phyloP scores from a whole-genome alignment of 495 filamentous ascomycete genomes.

The Aspergillus bridgeri region DNA sequence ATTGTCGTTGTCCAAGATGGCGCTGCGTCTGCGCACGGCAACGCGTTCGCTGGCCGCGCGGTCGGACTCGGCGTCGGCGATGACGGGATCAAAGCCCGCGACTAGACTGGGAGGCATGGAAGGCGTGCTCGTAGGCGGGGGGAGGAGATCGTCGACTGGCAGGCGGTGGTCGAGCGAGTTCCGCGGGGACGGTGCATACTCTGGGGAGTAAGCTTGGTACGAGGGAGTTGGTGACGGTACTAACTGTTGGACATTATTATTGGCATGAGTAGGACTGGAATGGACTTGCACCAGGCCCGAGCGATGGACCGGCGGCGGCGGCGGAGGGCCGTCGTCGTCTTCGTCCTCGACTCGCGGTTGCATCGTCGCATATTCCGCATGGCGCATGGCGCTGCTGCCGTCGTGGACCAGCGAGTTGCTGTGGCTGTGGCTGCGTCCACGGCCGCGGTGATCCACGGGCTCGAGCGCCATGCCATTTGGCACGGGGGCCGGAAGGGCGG shows the following conservation, averaged over 20 bases:
- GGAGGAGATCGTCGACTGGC: constrained; percentile 20
- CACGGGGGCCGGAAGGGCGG: constrained; percentile 4
- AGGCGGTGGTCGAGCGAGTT: constrained; percentile 18
- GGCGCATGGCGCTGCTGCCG: constrained; percentile 18
- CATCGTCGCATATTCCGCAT: constrained; percentile 52
- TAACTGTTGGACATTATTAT: constrained; percentile 12
- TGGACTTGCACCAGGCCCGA: constrained; percentile 26
- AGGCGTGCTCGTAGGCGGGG: constrained; percentile 35
- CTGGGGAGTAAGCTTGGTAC: constrained; percentile 37
- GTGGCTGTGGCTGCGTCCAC: constrained; percentile 7
- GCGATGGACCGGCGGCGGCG: constrained; percentile 48
- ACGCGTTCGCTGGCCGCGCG: constrained; percentile 24
- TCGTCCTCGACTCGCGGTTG: constrained; percentile 69
- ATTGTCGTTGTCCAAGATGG: constrained; percentile 30
- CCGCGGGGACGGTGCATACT: constrained; percentile 21
- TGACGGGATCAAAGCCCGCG: constrained; percentile 61
- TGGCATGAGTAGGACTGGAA: constrained; percentile 6
- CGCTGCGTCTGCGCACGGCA: constrained; percentile 25
- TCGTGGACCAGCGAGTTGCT: constrained; percentile 21
- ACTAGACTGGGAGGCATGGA: constrained; percentile 64
- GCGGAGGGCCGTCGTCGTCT: constrained; percentile 51
- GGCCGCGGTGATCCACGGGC: constrained; percentile 8
- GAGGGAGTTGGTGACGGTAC: constrained; percentile 26
- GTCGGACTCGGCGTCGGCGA: constrained; percentile 56
- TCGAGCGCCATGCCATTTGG: not conserved